These are phyloP conservation scores for Cryptomeria japonica DNA, from an alignment of 75 land plant species.

Conservation along the genomic window DNA sequence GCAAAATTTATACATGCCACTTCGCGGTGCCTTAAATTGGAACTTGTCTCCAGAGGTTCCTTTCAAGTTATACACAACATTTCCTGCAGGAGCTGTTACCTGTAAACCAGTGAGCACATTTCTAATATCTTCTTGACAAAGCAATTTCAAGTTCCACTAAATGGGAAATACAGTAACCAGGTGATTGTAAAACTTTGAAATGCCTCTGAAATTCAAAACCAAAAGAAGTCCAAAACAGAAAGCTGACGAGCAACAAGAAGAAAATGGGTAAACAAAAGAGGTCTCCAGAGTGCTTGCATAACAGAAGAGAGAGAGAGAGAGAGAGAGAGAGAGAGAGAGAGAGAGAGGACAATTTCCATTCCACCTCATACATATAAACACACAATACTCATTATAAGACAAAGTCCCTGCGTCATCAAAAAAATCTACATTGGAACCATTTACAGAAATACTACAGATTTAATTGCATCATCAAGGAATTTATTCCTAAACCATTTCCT, in stretches of 20 bases:
- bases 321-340: too few species aligned
- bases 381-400: background rate
- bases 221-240: background rate
- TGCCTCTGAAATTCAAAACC: background rate
- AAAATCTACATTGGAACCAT: background rate
- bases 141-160: background rate
- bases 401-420: background rate
- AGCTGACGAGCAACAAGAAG: background rate
- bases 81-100: conserved; percentile 85
- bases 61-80: conserved; percentile 38
- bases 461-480: background rate
- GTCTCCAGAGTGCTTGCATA: background rate
- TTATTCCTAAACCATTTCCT: background rate
- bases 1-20: conserved; percentile 94
- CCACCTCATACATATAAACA: background rate
- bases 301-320: background rate
- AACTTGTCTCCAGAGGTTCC: conserved; percentile 88
- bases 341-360: background rate
- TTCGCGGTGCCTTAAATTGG: conserved; percentile 73
- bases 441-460: background rate
- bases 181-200: background rate
- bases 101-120: conserved; percentile 29
- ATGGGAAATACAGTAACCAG: background rate
- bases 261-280: background rate
- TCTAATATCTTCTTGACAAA: background rate